phyloP scores from a whole-genome alignment of 2,329 filamentous ascomycete genomes.

The Xylariaceae sp. region DNA sequence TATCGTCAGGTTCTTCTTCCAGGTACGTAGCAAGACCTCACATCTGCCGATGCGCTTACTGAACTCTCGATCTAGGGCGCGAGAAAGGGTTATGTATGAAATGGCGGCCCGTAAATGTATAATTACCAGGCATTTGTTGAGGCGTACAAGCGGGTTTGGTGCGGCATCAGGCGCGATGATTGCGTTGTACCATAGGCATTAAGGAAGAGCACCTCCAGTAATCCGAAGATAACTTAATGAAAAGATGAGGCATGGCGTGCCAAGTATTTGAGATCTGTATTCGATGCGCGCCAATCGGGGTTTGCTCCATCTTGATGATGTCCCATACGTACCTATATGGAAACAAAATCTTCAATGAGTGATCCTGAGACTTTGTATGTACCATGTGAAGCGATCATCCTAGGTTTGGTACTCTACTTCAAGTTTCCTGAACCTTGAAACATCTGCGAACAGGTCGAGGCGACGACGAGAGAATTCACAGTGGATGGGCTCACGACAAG shows the following conservation, averaged over 20 bases:
- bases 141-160: conserved; percentile 26
- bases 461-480: too few relatives aligned
- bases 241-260: background rate
- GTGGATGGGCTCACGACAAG: too few relatives aligned
- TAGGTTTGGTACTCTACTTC: background rate
- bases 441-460: background rate
- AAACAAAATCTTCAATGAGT: too few relatives aligned
- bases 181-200: conserved; percentile 27
- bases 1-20: conserved; percentile 97
- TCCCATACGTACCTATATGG: too few relatives aligned
- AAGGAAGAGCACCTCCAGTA: conserved; percentile 2
- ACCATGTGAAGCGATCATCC: too few relatives aligned
- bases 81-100: conserved; percentile 64
- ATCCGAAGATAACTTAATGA: conserved; percentile 1
- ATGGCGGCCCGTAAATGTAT: conserved; percentile 13
- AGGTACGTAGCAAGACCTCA: conserved; percentile 48
- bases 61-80: conserved; percentile 44
- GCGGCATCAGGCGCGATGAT: conserved; percentile 14
- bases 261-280: too few relatives aligned
- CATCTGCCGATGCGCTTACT: conserved; percentile 15
- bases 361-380: too few relatives aligned
- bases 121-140: conserved; percentile 9
- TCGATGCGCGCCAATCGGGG: too few relatives aligned
- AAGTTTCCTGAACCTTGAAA: background rate
- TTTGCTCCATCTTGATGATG: background rate